phyloP scores from a whole-genome alignment of 768 basidiomycete genomes.

The Boletus huronensis region DNA sequence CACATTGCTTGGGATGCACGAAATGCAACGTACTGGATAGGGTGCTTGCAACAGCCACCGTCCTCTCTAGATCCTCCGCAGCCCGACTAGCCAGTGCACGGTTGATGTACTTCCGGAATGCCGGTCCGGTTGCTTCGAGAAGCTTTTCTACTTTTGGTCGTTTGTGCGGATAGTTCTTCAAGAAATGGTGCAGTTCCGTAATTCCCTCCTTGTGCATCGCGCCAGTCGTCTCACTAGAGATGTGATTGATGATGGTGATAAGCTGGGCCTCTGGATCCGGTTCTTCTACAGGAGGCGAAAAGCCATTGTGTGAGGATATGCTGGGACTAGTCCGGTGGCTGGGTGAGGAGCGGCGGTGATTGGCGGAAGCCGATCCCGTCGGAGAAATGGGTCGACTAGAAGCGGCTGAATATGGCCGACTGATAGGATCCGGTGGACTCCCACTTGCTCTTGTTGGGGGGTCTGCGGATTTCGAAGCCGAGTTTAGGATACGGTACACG shows the following conservation, averaged over 20 bases:
- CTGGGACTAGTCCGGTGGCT: constrained; percentile 70
- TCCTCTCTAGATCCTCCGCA: constrained; percentile 80
- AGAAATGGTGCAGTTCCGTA: constrained; percentile 88
- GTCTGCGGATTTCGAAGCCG: constrained; percentile 46
- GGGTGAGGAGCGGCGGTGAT: constrained; percentile 51
- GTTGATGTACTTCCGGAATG: constrained; percentile 89
- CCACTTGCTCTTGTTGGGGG: constrained; percentile 22
- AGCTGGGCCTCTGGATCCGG: constrained; percentile 86
- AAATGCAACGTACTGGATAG: constrained; percentile 59
- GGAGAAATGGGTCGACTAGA: constrained; percentile 74
- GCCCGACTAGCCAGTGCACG: constrained; percentile 84
- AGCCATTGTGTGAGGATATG: constrained; percentile 55
- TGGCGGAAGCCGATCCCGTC: constrained; percentile 55
- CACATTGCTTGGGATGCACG: background rate
- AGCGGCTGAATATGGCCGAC: constrained; percentile 52
- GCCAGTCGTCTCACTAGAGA: constrained; percentile 84
- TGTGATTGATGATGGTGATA: constrained; percentile 78
- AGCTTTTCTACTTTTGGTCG: constrained; percentile 79
- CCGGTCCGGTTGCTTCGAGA: constrained; percentile 83
- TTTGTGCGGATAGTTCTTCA: constrained; percentile 88
- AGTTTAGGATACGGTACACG: constrained; percentile 87
- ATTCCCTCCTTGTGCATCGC: constrained; percentile 92
- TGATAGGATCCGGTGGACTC: constrained; percentile 36
- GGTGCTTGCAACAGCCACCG: constrained; percentile 78
- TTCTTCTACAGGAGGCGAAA: constrained; percentile 61